These are phyloP conservation scores for Paramecium biaurelia DNA, from an alignment of 73 alveolate species.

Conservation along the genomic window DNA sequence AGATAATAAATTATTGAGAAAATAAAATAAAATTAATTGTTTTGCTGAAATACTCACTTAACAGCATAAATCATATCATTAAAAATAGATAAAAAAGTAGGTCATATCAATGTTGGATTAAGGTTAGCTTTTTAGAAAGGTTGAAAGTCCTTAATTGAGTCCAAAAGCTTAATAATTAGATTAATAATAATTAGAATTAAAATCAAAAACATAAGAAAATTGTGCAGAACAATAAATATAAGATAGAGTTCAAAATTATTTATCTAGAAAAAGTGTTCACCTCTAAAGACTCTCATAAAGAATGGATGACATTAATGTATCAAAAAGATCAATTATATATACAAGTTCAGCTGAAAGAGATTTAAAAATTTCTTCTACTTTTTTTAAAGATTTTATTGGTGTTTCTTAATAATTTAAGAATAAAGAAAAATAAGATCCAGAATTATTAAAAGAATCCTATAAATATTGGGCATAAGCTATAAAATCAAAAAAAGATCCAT, in stretches of 20 bases:
- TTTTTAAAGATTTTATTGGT: not conserved
- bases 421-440: not conserved
- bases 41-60: not conserved
- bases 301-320: not conserved
- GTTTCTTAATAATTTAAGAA: not conserved
- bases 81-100: not conserved
- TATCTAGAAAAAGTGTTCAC: not conserved
- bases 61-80: not conserved
- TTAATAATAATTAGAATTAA: not conserved
- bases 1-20: not conserved
- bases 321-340: not conserved
- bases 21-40: not conserved
- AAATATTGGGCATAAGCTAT: slow-evolving; percentile 8
- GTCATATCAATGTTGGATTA: not conserved
- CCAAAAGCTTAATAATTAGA: not conserved
- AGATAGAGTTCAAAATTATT: not conserved
- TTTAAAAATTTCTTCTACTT: not conserved
- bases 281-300: not conserved
- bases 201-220: not conserved
- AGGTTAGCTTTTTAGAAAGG: not conserved
- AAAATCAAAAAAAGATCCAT: not conserved
- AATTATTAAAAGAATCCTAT: not conserved
- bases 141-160: not conserved
- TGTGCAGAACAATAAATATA: not conserved
- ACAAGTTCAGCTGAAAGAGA: slow-evolving; percentile 37